Evolutionary conservation across 345 rosid genomes (phyloP).

Genomic region (Salix brachista): DNA sequence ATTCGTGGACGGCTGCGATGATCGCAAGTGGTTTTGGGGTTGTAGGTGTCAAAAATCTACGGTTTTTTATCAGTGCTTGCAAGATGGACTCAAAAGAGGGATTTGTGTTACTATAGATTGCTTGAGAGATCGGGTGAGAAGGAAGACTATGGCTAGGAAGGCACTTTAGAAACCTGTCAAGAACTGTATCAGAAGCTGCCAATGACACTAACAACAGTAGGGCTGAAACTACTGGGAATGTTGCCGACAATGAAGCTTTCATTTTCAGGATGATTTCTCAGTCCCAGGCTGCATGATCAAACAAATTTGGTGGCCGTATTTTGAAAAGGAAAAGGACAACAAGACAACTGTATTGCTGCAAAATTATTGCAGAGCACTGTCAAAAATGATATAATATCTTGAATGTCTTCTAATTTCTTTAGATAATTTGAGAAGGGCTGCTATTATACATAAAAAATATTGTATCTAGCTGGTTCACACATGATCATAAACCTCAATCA

Average conservation of each 20-base stretch:
- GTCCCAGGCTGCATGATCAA: background rate
- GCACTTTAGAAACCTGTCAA: background rate
- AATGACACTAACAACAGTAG: background rate
- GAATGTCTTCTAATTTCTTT: background rate
- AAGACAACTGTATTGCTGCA: background rate
- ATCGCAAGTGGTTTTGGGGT: conserved; percentile 1
- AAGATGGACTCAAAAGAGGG: background rate
- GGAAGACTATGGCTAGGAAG: background rate
- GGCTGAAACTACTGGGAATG: background rate
- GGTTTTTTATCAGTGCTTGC: background rate
- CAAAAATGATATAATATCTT: background rate
- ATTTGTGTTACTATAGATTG: background rate
- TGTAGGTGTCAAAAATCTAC: background rate
- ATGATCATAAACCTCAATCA: background rate
- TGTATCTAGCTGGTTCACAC: background rate
- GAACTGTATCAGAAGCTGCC: background rate
- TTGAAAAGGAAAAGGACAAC: background rate
- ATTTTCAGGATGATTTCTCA: background rate
- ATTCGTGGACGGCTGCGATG: background rate
- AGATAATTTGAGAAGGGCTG: background rate
- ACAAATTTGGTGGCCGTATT: background rate
- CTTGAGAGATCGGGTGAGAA: background rate
- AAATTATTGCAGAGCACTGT: background rate
- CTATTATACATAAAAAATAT: background rate
- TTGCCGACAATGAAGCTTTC: background rate